A percentile compares a stretch with the other conserved stretches of the same genome.
Evolutionary conservation across 805 yeast species (phyloP).

Genomic region (Yarrowia divulgata): DNA sequence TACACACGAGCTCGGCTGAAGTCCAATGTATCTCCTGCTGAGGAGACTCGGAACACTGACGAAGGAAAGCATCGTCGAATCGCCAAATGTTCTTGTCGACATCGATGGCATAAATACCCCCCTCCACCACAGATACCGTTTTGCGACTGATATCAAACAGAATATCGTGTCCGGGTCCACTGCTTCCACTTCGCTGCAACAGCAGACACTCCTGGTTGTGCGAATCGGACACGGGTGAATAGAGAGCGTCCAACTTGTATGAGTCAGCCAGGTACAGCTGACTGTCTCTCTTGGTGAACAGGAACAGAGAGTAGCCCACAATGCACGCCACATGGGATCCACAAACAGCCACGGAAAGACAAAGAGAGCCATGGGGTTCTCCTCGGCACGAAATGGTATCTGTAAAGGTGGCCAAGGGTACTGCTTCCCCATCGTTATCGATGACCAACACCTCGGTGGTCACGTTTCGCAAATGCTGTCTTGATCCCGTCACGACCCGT

Average conservation of each 20-base stretch:
- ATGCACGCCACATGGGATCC: constrained; percentile 33
- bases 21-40: neutral
- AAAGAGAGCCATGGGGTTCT: constrained; percentile 27
- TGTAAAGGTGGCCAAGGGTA: constrained; percentile 16
- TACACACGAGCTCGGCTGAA: neutral
- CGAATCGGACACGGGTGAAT: constrained; percentile 23
- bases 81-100: constrained; percentile 7
- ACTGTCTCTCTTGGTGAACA: constrained; percentile 11
- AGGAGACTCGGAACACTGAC: constrained; percentile 19
- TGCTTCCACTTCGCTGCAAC: constrained; percentile 32
- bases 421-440: constrained; percentile 29
- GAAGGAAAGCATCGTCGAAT: constrained; percentile 26
- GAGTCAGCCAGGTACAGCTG: constrained; percentile 27
- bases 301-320: constrained; percentile 29
- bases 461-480: constrained; percentile 24
- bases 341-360: constrained; percentile 29
- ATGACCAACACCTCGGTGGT: constrained; percentile 30
- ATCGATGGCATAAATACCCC: constrained; percentile 21
- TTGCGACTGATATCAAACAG: constrained; percentile 5
- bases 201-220: constrained; percentile 33
- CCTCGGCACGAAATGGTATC: constrained; percentile 29
- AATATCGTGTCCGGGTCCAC: constrained; percentile 32
- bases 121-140: constrained; percentile 10
- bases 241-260: constrained; percentile 23
- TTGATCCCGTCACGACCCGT: constrained; percentile 24